A percentile compares a stretch with the other conserved stretches of the same genome.
Conservation (phyloP, 78 protist species). For the Dictyostelium brefeldianum region DNA sequence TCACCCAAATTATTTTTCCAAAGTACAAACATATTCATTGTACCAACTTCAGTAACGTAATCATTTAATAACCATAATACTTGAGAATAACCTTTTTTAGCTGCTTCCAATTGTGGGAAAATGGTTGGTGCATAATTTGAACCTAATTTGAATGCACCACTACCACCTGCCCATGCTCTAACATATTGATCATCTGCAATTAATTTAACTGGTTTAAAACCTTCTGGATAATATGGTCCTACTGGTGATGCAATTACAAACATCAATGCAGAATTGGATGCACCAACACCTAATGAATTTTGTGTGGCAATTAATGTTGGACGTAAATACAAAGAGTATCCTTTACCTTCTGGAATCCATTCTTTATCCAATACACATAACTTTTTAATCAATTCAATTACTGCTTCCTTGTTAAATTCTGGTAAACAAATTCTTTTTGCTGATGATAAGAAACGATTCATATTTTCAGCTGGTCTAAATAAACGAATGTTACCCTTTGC, state of each 20-base stretch:
- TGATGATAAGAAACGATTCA: conserved; percentile 90
- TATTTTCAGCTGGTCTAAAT: conserved; percentile 97
- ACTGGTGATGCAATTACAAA: conserved; percentile 95
- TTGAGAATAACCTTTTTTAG: conserved; percentile 95
- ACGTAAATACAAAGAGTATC: conserved; percentile 97
- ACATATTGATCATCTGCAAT: conserved; percentile 88
- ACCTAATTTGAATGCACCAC: conserved; percentile 48
- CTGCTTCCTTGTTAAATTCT: conserved; percentile 81
- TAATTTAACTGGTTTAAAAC: conserved; percentile 96
- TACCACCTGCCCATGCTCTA: conserved; percentile 92
- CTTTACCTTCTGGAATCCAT: conserved; percentile 96
- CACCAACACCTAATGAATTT: conserved; percentile 81
- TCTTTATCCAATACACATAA: conserved; percentile 92
- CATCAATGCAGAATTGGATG: conserved; percentile 63
- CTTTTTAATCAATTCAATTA: conserved; percentile 91
- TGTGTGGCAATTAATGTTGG: conserved; percentile 97
- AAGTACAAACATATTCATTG: conserved; percentile 97
- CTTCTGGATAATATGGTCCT: conserved; percentile 98
- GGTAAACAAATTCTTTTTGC: conserved; percentile 94
- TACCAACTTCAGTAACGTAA: conserved; percentile 98
- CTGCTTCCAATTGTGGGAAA: conserved; percentile 93
- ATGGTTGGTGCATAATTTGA: conserved; percentile 98
- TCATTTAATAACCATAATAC: conserved; percentile 97
- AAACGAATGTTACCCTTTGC: conserved; percentile 78
- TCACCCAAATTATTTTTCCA: conserved; percentile 92